Evolutionary conservation across 371 early-diverging fungal species (phyloP), one percentile per base, ranked within the genome.

Genomic region (Furculomyces boomerangus): DNA sequence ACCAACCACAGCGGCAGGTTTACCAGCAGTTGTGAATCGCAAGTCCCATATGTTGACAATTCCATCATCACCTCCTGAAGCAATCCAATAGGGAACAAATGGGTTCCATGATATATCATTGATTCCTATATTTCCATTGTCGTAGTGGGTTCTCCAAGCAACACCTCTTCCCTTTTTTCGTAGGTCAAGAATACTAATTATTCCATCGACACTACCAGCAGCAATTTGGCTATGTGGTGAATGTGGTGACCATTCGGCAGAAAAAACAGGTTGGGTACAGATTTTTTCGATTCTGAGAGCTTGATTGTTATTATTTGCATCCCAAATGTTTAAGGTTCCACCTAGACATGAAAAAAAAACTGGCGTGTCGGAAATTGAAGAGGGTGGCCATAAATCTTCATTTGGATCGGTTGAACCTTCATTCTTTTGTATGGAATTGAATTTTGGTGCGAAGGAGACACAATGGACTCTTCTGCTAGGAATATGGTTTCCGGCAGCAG

Each of bases 21-120:
- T 45, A 7, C 54, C 55, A 5, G 57, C 50, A 14, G 67, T 50
- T 1, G 65, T 46, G 31, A 53, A 75, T 1, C 89, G 67, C 40
- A 88, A 59, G 62, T 88, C 89, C 87, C 87, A 88, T 3, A 88
- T 62, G 29, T 80, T 77, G 5, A 78, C 80, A 0, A 70, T 60
- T 0, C 77, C 72, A 57, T 77, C 80, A 39, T 79, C 82, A 48
- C 84, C 82, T 47, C 63, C 71, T 14, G 75, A 74, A 0, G 86
- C 86, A 39, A 88, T 54, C 87, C 85, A 86, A 57, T 84, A 83
- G 3, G 88, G 87, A 48, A 86, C 68, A 55, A 83, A 84, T 13
- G 86, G 80, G 57, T 73, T 81, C 68, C 84, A 84, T 35, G 74
- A 59, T 2, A 79, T 70, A 39, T 78, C 76, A 3, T 66, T 73